Base-by-base conservation (phyloP, 768 basidiomycete species). In the Tylopilus plumbeoviolaceoides region DNA sequence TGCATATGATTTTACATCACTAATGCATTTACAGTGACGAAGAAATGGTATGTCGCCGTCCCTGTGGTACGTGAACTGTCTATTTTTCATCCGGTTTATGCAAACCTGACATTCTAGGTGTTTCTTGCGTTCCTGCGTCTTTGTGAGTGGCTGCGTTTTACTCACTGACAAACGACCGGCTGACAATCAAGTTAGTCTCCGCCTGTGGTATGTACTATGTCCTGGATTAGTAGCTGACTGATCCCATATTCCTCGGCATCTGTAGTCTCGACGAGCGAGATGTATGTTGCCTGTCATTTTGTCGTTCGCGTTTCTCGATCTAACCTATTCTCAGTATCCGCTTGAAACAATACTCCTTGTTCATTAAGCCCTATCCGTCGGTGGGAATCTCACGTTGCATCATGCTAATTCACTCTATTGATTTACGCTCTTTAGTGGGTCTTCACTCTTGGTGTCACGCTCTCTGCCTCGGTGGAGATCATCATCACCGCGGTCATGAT, bases 91-190 rank as follows among this genome's bases (percentile, higher is more conserved):
- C 9, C 12, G 3, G 3, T 35, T 43, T 31, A 33, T 38, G 2
- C 4, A 1, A 28, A 44, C 1, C n/a, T 23, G 0, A 28, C 17
- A 7, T 17, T 42, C 1, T 25, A 69, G 68, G 57, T 65, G 7
- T 58, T 69, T 53, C 63, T 69, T 30, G 68, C 68, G 15, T 69
- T 69, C 58, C 54, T 70, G 12, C 69, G 68, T 59, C 69, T 69
- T 7, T 4, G 68, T 69, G 46, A 65, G 68, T 62, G 14, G 5
- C 17, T 51, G 14, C 44, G 5, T 6, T 28, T 41, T 11, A 1
- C 12, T 6, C n/a, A 7, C 17, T 41, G 1, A 25, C 11, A 7
- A 25, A 5, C 3, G 31, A 11, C 14, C 47, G 47, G 28, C 55
- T 67, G 7, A 66, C 25, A 2, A 23, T 40, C 25, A 15, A 23